Evolutionary conservation across 1,139 yeast genomes (phyloP).

Genomic region (Dujonia santamariae): DNA sequence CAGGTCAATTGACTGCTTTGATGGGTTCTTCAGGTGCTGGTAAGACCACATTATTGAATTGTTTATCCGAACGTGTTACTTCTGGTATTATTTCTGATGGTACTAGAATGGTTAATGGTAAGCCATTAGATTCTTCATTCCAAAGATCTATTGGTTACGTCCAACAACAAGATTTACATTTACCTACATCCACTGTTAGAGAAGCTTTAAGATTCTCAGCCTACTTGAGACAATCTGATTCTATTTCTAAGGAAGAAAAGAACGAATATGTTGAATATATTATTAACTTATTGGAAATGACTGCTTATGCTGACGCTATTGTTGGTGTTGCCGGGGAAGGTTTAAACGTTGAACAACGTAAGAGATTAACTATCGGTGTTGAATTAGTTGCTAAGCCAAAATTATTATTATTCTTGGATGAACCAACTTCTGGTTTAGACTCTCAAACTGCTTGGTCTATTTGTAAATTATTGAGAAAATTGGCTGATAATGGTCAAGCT

Average conservation of each 20-base stretch:
- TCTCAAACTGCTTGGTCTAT: constrained; percentile 46
- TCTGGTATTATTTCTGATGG: constrained; percentile 74
- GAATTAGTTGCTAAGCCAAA: constrained; percentile 40
- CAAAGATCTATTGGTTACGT: constrained; percentile 48
- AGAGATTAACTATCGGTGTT: constrained; percentile 32
- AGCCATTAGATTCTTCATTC: constrained; percentile 65
- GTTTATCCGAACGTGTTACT: constrained; percentile 74
- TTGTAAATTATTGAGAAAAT: constrained; percentile 39
- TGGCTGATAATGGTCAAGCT: constrained; percentile 44
- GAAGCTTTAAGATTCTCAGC: constrained; percentile 77
- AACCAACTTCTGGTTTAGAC: constrained; percentile 41
- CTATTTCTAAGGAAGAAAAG: constrained; percentile 56
- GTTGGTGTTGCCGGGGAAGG: constrained; percentile 82
- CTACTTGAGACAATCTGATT: constrained; percentile 63
- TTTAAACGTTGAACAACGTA: constrained; percentile 78
- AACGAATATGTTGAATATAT: constrained; percentile 70
- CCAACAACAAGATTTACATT: constrained; percentile 79
- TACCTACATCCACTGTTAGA: constrained; percentile 73
- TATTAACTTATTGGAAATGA: constrained; percentile 69
- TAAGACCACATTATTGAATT: constrained; percentile 72
- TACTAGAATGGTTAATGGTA: constrained; percentile 71
- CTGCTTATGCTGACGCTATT: constrained; percentile 70
- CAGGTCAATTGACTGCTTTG: constrained; percentile 43
- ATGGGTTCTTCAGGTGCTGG: constrained; percentile 95
- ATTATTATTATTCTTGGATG: constrained; percentile 35